Base-by-base conservation (phyloP, 2,329 filamentous ascomycete species). In the Ophiostoma sp. region DNA sequence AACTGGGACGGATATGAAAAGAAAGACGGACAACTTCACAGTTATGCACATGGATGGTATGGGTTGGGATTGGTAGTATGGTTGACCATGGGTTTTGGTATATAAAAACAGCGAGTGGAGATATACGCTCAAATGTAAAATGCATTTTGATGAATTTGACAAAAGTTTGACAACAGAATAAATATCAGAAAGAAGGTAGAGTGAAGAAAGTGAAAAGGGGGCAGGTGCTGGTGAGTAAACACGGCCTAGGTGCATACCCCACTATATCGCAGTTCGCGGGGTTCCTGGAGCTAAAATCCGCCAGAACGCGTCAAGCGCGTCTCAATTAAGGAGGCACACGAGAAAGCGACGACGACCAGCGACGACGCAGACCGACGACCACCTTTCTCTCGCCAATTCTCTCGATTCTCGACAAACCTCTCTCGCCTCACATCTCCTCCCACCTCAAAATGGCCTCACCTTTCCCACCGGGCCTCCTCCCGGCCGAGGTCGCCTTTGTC, bases 401-500 rank as follows among this genome's bases (percentile, higher is more conserved):
- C 15, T 2, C 11, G 19, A 12, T 45, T 15, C 22, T 8, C 36
- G 8, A 22, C 36, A 6, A 33, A n/a, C n/a, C n/a, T n/a, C 33
- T 36, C 19, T 19, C 48, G 2, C 57, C 12, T 22, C 2, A 11
- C 59, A 48, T n/a, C 7, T 11, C 31, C 11, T 52, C 64, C 31
- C 1, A 12, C 22, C 12, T 25, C 45, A 50, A 22, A n/a, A 88
- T 88, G 86, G 86, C 86, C 42, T 80, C 86, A 69, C 85, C 86
- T 39, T 81, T 88, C 17, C 85, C 85, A 4, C 78, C 82, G 70
- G 86, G 77, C 82, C 87, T 98, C 61, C 92, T 93, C 78, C 94
- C 96, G 74, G 87, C 93, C 76, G 96, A 99, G 84, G 92, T 97
- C 63, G 93, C 94, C 69, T 99, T 98, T 80, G 85, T 98, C 36